Conservation (phyloP, 164 flowering plant species). For the Piper longum region DNA sequence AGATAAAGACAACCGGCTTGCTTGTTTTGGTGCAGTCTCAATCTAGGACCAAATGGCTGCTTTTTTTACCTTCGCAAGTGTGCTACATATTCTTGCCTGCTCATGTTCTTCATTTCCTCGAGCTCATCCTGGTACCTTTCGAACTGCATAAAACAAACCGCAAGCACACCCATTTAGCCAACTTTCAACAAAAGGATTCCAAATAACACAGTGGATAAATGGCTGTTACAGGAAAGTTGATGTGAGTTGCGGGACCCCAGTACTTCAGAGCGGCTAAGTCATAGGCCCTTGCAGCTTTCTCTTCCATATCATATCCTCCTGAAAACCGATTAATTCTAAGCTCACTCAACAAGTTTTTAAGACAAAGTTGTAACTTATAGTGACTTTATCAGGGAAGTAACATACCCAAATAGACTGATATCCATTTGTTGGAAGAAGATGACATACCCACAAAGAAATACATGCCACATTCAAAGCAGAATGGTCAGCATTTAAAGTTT, state of each 20-base stretch:
- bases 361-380: not conserved
- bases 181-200: not conserved
- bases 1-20: not conserved
- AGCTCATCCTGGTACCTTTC: slow-evolving; percentile 53
- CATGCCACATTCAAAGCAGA: not conserved
- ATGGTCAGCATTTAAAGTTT: not conserved
- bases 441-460: not conserved
- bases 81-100: slow-evolving; percentile 76
- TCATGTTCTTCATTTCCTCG: slow-evolving; percentile 92
- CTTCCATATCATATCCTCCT: slow-evolving; percentile 96
- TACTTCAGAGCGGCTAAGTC: slow-evolving; percentile 89
- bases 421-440: slow-evolving; percentile 3
- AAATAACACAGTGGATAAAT: not conserved
- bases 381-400: not conserved
- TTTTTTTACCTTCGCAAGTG: slow-evolving; percentile 58
- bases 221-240: slow-evolving; percentile 54
- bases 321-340: not conserved
- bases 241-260: slow-evolving; percentile 82
- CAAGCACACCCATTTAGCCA: not conserved
- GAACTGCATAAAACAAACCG: slow-evolving; percentile 24
- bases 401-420: slow-evolving; percentile 70
- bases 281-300: slow-evolving; percentile 86
- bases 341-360: not conserved
- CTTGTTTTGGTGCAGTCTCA: not conserved
- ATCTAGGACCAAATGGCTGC: not conserved